phyloP scores from a whole-genome alignment of 2,329 filamentous ascomycete species.

The Colletotrichum melonis region DNA sequence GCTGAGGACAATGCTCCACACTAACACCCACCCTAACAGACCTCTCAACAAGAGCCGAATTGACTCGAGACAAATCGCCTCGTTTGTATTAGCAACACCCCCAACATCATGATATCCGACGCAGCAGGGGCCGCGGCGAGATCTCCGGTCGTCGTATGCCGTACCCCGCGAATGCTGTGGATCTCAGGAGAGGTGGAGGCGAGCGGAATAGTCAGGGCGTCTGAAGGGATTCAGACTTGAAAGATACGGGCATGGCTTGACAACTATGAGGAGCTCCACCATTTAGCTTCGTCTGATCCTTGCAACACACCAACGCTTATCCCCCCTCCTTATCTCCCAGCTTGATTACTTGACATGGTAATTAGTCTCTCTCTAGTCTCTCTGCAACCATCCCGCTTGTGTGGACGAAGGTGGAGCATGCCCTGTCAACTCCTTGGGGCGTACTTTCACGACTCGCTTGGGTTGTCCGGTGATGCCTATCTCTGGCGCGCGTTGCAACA shows the following conservation, averaged over 20 bases:
- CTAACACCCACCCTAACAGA: neutral
- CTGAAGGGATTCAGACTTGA: conserved; percentile 14
- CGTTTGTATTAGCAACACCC: conserved; percentile 1
- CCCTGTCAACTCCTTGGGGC: neutral
- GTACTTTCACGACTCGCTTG: neutral
- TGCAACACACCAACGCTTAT: conserved; percentile 4
- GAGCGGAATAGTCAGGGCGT: conserved; percentile 5
- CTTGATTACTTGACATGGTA: neutral
- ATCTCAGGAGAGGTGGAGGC: conserved; percentile 16
- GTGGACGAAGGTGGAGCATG: conserved; percentile 11
- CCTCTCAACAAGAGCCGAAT: neutral
- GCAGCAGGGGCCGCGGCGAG: conserved; percentile 15
- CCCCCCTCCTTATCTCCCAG: conserved; percentile 6
- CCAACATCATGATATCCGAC: neutral
- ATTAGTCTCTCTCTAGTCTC: neutral
- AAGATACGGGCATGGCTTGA: conserved; percentile 17
- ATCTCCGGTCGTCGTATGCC: conserved; percentile 11
- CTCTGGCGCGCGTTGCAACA: conserved; percentile 3
- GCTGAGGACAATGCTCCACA: conserved; percentile 15
- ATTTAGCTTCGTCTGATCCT: conserved; percentile 26
- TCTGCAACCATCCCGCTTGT: neutral
- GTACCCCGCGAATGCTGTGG: conserved; percentile 22
- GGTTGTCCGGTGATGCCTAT: conserved; percentile 20
- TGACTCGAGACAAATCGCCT: neutral
- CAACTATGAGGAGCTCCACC: conserved; percentile 25